Evolutionary conservation across 2,329 filamentous ascomycete genomes (phyloP).

Genomic region (Cordyceps javanica): DNA sequence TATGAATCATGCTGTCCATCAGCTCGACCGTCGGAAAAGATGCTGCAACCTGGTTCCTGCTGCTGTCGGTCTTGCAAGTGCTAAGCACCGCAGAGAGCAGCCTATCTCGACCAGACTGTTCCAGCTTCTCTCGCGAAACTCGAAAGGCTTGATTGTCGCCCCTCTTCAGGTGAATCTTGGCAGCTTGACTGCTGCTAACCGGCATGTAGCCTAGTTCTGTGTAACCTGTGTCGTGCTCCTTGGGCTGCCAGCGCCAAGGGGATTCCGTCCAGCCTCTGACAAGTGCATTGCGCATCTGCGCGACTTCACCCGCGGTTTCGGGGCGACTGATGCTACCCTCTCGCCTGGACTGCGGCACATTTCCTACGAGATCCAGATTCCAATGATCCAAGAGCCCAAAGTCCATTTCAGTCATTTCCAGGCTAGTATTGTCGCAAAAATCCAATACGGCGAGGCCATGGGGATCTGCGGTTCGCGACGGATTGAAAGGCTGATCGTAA

Average conservation of each 20-base stretch:
- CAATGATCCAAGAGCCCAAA: constrained; percentile 45
- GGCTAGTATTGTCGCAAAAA: constrained; percentile 42
- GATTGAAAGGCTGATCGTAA: constrained; percentile 38
- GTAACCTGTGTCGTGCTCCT: constrained; percentile 37
- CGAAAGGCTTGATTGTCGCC: constrained; percentile 30
- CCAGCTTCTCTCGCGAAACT: constrained; percentile 38
- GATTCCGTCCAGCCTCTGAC: constrained; percentile 44
- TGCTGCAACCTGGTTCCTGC: constrained; percentile 45
- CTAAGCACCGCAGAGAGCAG: constrained; percentile 58
- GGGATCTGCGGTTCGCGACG: constrained; percentile 29
- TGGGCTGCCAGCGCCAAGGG: constrained; percentile 45
- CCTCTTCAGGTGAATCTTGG: constrained; percentile 33
- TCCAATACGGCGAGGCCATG: constrained; percentile 41
- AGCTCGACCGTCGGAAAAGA: constrained; percentile 57
- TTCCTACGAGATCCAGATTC: constrained; percentile 33
- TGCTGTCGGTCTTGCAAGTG: constrained; percentile 46
- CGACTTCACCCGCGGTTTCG: constrained; percentile 37
- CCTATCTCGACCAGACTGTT: constrained; percentile 48
- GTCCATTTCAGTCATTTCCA: constrained; percentile 47
- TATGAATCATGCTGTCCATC: constrained; percentile 55
- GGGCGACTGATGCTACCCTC: constrained; percentile 19
- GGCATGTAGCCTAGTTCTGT: constrained; percentile 40
- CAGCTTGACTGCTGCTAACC: constrained; percentile 33
- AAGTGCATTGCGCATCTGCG: constrained; percentile 40
- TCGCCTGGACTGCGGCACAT: constrained; percentile 13